Conservation (phyloP, 805 yeast genomes). For the Barnettozyma californica region DNA sequence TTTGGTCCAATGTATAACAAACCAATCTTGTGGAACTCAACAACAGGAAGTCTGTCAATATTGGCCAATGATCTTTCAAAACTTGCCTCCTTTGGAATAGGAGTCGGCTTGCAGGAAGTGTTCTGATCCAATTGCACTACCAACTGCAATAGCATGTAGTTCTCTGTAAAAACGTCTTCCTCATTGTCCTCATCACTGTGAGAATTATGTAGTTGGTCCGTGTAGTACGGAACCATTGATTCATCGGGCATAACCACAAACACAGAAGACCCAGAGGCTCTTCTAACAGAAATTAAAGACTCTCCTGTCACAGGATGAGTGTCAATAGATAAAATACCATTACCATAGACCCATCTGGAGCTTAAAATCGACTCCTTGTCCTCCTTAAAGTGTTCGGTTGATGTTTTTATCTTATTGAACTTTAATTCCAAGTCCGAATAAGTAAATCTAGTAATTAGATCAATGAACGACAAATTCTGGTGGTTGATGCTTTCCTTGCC, state of each 20-base stretch:
- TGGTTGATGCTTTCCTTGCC: constrained; percentile 29
- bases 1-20: constrained; percentile 66
- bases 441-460: constrained; percentile 62
- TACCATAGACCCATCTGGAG: constrained; percentile 58
- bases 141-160: constrained; percentile 47
- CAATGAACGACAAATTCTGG: constrained; percentile 58
- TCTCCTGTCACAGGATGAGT: constrained; percentile 49
- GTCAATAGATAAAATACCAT: constrained; percentile 49
- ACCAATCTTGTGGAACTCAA: constrained; percentile 76
- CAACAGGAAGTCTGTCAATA: constrained; percentile 72
- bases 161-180: constrained; percentile 37
- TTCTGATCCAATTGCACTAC: constrained; percentile 36
- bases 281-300: constrained; percentile 45
- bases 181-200: constrained; percentile 24
- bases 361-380: constrained; percentile 19
- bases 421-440: constrained; percentile 56
- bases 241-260: constrained; percentile 41
- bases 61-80: constrained; percentile 49
- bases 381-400: constrained; percentile 24
- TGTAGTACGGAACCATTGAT: constrained; percentile 29
- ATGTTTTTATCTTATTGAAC: constrained; percentile 25
- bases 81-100: constrained; percentile 43
- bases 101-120: constrained; percentile 37
- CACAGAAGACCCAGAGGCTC: constrained; percentile 61
- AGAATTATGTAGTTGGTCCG: constrained; percentile 20